phyloP scores from a whole-genome alignment of 2,329 filamentous ascomycete species.

The Fusarium zealandicum region DNA sequence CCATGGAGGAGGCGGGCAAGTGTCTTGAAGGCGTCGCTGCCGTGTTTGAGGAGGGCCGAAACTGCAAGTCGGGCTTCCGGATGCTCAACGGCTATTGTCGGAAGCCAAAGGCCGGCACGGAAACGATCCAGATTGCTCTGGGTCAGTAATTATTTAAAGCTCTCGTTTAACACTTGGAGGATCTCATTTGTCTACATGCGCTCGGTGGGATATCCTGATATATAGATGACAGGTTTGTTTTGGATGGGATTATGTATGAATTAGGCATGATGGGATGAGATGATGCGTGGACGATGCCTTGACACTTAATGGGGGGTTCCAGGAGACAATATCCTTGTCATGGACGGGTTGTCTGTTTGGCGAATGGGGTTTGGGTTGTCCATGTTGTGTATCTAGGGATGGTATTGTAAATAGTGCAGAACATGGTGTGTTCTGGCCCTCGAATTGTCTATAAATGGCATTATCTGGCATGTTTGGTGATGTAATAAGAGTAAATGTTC shows the following conservation, averaged over 20 bases:
- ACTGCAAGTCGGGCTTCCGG: constrained; percentile 65
- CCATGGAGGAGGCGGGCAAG: constrained; percentile 64
- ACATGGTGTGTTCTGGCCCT: constrained; percentile 20
- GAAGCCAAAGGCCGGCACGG: constrained; percentile 59
- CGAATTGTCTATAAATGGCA: constrained; percentile 15
- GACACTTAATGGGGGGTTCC: constrained; percentile 21
- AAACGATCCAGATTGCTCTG: constrained; percentile 50
- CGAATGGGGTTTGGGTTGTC: constrained; percentile 37
- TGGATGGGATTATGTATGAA: constrained; percentile 6
- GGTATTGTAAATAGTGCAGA: constrained; percentile 32
- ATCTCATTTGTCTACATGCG: constrained; percentile 36
- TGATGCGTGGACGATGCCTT: constrained; percentile 31
- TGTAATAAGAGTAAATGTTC: no score
- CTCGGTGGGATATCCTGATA: constrained; percentile 16
- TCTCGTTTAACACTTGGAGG: constrained; percentile 16
- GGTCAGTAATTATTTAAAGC: constrained; percentile 25
- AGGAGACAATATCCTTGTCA: constrained; percentile 11
- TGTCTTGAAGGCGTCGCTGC: constrained; percentile 66
- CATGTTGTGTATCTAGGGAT: constrained; percentile 34
- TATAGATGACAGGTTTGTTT: constrained; percentile 23
- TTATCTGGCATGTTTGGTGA: neutral
- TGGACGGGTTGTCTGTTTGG: constrained; percentile 22
- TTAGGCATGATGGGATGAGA: constrained; percentile 18
- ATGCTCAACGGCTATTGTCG: constrained; percentile 69
- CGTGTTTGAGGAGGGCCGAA: constrained; percentile 69